These are phyloP conservation scores for Solanum habrochaites DNA, from an alignment of 257 asterid genomes.

Conservation along the genomic window DNA sequence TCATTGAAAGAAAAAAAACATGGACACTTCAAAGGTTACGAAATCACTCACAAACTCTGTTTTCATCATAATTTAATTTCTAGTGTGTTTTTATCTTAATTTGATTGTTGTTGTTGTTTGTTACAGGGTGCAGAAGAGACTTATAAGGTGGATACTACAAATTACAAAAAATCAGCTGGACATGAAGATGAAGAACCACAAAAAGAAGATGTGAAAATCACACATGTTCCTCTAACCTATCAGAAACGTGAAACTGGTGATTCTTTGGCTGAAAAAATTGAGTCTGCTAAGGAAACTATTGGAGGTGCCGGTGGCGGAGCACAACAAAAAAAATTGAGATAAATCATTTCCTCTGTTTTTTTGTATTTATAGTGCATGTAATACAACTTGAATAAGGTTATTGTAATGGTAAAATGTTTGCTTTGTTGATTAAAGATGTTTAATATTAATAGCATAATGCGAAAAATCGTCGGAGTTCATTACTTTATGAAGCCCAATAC, in stretches of 20 bases:
- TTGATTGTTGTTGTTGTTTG: not conserved
- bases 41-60: not conserved
- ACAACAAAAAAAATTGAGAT: conserved; percentile 1
- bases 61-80: not conserved
- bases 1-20: not conserved
- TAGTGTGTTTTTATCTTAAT: not conserved
- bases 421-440: no score
- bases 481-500: not conserved
- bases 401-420: no score
- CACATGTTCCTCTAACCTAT: conserved; percentile 11
- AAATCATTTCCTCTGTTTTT: not conserved
- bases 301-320: not conserved
- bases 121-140: conserved; percentile 20
- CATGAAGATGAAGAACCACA: conserved; percentile 8
- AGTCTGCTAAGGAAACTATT: conserved; percentile 15
- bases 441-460: not conserved
- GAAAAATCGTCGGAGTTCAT: not conserved
- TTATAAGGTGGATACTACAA: conserved; percentile 23
- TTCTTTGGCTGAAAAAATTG: conserved; percentile 6
- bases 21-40: conserved; percentile 15
- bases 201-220: conserved; percentile 24
- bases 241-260: conserved; percentile 1
- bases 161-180: conserved; percentile 28
- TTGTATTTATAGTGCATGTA: no score
- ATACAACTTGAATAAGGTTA: not conserved